Percentiles rank a stretch among this genome's conserved stretches.
Conservation (phyloP, 2,329 filamentous ascomycete genomes). For the Penicillium sp. region DNA sequence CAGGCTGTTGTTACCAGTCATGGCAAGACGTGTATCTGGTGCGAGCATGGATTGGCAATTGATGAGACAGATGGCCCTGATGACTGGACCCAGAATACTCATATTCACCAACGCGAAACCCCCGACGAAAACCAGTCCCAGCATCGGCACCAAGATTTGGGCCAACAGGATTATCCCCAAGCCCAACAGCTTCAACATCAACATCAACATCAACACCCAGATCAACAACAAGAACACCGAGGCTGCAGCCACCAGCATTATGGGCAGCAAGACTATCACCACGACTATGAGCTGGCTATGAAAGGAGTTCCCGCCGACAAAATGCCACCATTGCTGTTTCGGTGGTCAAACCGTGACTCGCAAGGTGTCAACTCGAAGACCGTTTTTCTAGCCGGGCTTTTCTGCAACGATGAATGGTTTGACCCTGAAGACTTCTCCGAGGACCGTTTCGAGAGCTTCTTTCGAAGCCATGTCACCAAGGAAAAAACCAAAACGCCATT, state of each 20-base stretch:
- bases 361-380: conserved; percentile 33
- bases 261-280: neutral
- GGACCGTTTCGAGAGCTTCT: conserved; percentile 21
- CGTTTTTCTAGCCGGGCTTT: conserved; percentile 30
- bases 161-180: too few species aligned
- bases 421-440: conserved; percentile 13
- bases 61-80: neutral
- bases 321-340: conserved; percentile 34
- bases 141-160: too few species aligned
- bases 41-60: conserved; percentile 3
- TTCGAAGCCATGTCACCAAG: conserved; percentile 29
- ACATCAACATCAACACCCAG: too few species aligned
- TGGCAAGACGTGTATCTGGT: conserved; percentile 28
- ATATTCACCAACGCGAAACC: too few species aligned
- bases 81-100: too few species aligned
- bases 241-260: neutral
- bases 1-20: conserved; percentile 17
- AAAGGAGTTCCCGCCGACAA: neutral
- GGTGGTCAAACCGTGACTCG: conserved; percentile 34
- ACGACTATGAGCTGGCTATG: neutral
- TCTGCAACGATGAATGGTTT: conserved; percentile 16
- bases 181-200: neutral
- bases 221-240: neutral
- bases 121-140: too few species aligned
- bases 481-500: conserved; percentile 29